Evolutionary conservation across 176 grass and related monocot species (phyloP).

Genomic region (Avena atlantica): DNA sequence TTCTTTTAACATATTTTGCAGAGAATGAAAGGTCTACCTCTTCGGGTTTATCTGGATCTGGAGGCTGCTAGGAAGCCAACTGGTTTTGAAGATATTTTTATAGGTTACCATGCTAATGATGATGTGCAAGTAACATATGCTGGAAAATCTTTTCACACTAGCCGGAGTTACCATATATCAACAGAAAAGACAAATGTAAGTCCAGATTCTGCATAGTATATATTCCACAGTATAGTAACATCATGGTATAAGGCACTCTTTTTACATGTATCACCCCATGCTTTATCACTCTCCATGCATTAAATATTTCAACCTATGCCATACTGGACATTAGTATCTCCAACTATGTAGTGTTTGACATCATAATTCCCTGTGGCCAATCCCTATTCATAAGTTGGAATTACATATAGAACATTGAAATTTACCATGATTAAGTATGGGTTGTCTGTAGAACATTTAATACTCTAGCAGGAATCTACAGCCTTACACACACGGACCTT

Average conservation of each 20-base stretch:
- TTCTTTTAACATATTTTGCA: conserved; percentile 48
- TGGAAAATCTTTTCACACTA: conserved; percentile 78
- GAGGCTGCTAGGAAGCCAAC: conserved; percentile 79
- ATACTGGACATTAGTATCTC: conserved; percentile 9
- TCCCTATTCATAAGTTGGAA: conserved; percentile 11
- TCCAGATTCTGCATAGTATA: neutral
- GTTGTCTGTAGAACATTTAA: conserved; percentile 24
- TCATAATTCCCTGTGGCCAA: conserved; percentile 18
- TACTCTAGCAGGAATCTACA: neutral
- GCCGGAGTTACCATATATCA: conserved; percentile 76
- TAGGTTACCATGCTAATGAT: conserved; percentile 88
- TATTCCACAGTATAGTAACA: conserved; percentile 22
- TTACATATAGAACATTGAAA: neutral
- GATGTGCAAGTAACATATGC: conserved; percentile 95
- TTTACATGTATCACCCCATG: conserved; percentile 12
- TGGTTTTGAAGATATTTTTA: conserved; percentile 88
- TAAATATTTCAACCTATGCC: neutral
- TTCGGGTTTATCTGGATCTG: conserved; percentile 81
- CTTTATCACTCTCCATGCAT: conserved; percentile 2
- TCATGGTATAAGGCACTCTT: neutral
- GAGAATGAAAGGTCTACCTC: conserved; percentile 85
- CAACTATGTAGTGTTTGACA: neutral
- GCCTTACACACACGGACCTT: neutral
- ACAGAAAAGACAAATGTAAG: conserved; percentile 81
- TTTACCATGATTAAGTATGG: neutral